phyloP scores from a whole-genome alignment of 1,139 yeast species.

The Blastobotrys arbuscula region DNA sequence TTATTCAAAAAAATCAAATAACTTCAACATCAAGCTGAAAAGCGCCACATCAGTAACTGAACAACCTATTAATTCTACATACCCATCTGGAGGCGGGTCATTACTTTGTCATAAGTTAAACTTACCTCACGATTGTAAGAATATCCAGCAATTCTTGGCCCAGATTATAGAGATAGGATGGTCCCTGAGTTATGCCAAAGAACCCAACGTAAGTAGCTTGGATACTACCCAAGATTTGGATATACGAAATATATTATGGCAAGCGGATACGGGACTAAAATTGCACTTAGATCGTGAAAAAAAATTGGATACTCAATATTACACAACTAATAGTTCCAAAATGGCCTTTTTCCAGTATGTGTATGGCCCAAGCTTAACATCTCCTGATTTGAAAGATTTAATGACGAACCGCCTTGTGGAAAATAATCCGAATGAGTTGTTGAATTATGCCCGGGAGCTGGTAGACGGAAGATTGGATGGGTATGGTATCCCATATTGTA shows the following conservation, averaged over 20 bases:
- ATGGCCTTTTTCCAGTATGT: neutral
- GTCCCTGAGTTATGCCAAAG: neutral
- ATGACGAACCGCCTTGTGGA: neutral
- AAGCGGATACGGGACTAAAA: neutral
- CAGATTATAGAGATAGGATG: neutral
- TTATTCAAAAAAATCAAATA: too few species aligned
- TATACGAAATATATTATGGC: neutral
- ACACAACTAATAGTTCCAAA: neutral
- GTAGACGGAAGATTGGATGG: neutral
- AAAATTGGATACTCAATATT: neutral
- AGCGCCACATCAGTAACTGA: neutral
- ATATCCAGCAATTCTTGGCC: neutral
- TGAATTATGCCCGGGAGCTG: neutral
- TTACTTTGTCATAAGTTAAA: neutral
- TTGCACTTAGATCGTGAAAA: neutral
- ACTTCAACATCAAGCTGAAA: neutral
- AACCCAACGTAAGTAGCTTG: neutral
- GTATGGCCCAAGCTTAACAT: neutral
- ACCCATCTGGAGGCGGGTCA: neutral
- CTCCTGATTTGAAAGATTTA: neutral
- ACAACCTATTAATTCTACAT: neutral
- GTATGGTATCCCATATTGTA: neutral
- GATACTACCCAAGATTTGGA: neutral
- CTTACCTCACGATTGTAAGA: neutral
- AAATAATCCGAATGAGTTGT: neutral